These are phyloP conservation scores for Chaetomidium leptoderma DNA, from an alignment of 495 filamentous ascomycete species.

Conservation along the genomic window DNA sequence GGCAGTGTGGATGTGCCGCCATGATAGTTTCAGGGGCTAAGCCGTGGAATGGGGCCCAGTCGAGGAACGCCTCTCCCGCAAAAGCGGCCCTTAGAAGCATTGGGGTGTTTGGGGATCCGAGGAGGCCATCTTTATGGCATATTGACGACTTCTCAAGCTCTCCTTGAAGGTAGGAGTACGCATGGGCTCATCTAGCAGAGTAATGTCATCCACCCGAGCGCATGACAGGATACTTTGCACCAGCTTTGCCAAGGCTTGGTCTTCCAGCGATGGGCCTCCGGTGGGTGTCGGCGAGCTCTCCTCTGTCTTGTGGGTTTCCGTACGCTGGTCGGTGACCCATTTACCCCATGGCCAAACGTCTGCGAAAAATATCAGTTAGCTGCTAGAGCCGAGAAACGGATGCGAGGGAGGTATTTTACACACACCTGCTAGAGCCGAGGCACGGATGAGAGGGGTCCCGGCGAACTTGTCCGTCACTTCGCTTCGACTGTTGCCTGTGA, in stretches of 20 bases:
- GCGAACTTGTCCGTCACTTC: too few relatives aligned
- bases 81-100: neutral
- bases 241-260: neutral
- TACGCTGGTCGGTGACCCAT: neutral
- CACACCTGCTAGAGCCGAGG: neutral
- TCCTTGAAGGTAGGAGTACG: neutral
- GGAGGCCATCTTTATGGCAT: neutral
- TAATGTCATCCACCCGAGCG: neutral
- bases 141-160: neutral
- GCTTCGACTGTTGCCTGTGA: neutral
- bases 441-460: neutral
- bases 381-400: neutral
- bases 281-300: neutral
- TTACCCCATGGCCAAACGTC: slow-evolving; percentile 2
- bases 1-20: neutral
- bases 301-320: too few relatives aligned
- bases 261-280: neutral
- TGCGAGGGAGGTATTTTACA: neutral
- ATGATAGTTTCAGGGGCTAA: neutral
- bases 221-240: neutral
- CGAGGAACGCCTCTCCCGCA: neutral
- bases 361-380: neutral
- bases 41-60: neutral
- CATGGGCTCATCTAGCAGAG: neutral
- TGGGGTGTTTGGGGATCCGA: neutral